phyloP scores from a whole-genome alignment of 1,139 yeast species.

The Saccharomyces pastorianus region DNA sequence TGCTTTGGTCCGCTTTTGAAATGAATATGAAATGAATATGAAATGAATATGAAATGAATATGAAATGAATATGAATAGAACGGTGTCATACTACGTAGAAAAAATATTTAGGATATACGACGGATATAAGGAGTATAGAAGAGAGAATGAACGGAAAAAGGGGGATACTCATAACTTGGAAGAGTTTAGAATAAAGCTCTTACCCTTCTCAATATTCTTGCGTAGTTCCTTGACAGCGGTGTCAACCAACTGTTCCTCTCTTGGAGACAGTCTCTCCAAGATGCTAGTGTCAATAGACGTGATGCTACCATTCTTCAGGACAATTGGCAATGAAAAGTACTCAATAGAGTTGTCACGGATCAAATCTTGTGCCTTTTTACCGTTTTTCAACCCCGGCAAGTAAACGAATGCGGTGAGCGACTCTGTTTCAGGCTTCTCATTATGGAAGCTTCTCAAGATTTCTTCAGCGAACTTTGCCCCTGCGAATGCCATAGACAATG shows the following conservation, averaged over 20 bases:
- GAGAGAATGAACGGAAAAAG: not conserved
- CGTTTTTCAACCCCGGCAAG: conserved; percentile 46
- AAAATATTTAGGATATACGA: too few relatives aligned
- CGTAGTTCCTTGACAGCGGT: conserved; percentile 49
- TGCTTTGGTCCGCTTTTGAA: too few relatives aligned
- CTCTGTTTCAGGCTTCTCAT: conserved; percentile 6
- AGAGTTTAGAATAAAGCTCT: conserved; percentile 40
- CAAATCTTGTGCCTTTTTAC: conserved; percentile 38
- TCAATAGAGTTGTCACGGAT: conserved; percentile 33
- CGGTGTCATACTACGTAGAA: too few relatives aligned
- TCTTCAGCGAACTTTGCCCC: conserved; percentile 54
- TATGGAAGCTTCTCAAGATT: conserved; percentile 22
- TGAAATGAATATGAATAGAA: too few relatives aligned
- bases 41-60: too few relatives aligned
- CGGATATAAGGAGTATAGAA: not conserved
- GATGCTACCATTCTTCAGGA: conserved; percentile 43
- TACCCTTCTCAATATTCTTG: conserved; percentile 56
- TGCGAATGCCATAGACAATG: conserved; percentile 71
- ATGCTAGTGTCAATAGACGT: conserved; percentile 40
- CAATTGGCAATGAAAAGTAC: conserved; percentile 58
- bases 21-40: too few relatives aligned
- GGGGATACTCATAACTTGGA: conserved; percentile 15
- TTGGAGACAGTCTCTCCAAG: conserved; percentile 35
- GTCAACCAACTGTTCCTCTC: conserved; percentile 42
- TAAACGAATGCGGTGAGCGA: conserved; percentile 42